A percentile compares a stretch with the other conserved stretches of the same genome.
Evolutionary conservation across 805 yeast genomes (phyloP).

Genomic region (Komagataella phaffii): DNA sequence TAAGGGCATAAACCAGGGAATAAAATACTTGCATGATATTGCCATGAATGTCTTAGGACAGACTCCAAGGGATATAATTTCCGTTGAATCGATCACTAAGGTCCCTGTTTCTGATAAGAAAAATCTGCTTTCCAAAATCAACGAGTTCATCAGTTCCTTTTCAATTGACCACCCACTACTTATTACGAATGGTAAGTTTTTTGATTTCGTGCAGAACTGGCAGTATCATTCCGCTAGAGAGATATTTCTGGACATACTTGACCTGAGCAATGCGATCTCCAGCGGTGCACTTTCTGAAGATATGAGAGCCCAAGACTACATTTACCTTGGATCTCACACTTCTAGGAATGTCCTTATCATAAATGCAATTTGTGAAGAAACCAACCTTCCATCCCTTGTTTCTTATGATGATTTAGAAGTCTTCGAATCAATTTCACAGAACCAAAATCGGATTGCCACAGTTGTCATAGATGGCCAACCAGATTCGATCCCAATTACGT

Average conservation of each 20-base stretch:
- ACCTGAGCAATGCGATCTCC: slow-evolving; percentile 15
- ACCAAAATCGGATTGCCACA: neutral
- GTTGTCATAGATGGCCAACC: neutral
- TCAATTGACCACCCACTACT: slow-evolving; percentile 35
- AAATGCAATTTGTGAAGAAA: neutral
- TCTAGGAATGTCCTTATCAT: neutral
- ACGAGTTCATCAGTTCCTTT: slow-evolving; percentile 18
- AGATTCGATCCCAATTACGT: neutral
- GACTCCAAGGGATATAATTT: neutral
- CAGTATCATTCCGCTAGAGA: slow-evolving; percentile 34
- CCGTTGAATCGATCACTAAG: neutral
- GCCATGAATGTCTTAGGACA: slow-evolving; percentile 4
- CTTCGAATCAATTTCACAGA: neutral
- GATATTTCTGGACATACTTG: slow-evolving; percentile 35
- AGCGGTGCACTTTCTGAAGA: slow-evolving; percentile 15
- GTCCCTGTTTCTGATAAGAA: slow-evolving; percentile 2
- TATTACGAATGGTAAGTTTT: slow-evolving; percentile 63
- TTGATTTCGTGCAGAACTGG: slow-evolving; percentile 19
- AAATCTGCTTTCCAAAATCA: slow-evolving; percentile 8
- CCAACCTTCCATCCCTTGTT: neutral
- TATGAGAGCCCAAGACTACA: slow-evolving; percentile 19
- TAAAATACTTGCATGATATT: slow-evolving; percentile 11
- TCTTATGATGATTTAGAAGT: neutral
- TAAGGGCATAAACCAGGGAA: slow-evolving; percentile 9
- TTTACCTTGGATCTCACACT: slow-evolving; percentile 20